Evolutionary conservation across 352 stramenopile species (phyloP).

Genomic region (Pythium dissimile): DNA sequence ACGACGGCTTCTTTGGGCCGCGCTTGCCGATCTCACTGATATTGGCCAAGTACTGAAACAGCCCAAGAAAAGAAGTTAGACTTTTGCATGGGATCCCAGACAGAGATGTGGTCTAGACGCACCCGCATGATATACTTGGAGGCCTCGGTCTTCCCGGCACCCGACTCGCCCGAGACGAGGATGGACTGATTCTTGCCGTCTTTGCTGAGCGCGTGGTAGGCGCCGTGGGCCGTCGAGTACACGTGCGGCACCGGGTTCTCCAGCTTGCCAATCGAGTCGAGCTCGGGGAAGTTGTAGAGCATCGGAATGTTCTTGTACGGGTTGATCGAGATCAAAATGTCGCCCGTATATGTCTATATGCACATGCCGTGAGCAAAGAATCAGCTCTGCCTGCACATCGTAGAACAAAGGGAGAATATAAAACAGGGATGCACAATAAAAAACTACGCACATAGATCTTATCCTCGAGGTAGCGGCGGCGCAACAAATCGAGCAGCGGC

Average conservation of each 20-base stretch:
- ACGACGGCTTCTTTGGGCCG: slow-evolving; percentile 46
- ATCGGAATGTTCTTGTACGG: slow-evolving; percentile 94
- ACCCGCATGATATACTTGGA: slow-evolving; percentile 92
- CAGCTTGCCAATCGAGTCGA: slow-evolving; percentile 84
- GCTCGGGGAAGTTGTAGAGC: slow-evolving; percentile 89
- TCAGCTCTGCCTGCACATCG: too few species aligned
- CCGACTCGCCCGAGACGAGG: slow-evolving; percentile 83
- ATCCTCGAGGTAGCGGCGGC: slow-evolving; percentile 86
- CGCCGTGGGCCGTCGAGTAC: slow-evolving; percentile 80
- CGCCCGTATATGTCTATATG: slow-evolving; percentile 88
- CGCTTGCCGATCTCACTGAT: slow-evolving; percentile 89
- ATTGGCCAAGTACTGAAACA: slow-evolving; percentile 77
- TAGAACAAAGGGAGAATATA: too few species aligned
- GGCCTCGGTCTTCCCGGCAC: slow-evolving; percentile 86
- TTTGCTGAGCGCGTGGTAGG: slow-evolving; percentile 76
- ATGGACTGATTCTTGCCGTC: slow-evolving; percentile 85
- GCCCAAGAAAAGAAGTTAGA: neutral
- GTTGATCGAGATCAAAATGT: slow-evolving; percentile 96
- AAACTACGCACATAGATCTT: slow-evolving; percentile 90
- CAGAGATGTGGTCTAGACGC: neutral
- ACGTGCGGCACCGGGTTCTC: slow-evolving; percentile 86
- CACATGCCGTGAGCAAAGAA: too few species aligned
- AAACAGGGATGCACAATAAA: too few species aligned
- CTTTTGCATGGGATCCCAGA: neutral
- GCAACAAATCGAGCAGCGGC: slow-evolving; percentile 86